Evolutionary conservation across 331 rosid species (phyloP), one percentile per base, ranked within the genome.

Genomic region (Erythrophleum ivorense): DNA sequence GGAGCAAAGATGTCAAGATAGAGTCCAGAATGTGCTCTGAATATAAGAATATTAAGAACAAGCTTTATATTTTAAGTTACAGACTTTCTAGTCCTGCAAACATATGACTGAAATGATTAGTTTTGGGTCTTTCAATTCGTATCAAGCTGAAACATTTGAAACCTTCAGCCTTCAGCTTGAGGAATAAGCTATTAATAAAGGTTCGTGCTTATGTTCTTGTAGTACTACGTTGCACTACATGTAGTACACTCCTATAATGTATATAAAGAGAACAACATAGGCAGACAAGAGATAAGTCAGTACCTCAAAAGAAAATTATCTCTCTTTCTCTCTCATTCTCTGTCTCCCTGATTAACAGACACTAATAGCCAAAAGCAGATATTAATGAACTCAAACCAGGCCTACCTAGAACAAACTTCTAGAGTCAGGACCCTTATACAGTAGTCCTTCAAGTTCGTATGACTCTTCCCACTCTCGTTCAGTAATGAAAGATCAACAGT

Each of bases 21-120:
- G 73, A 63, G 71, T 81, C 73, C 52, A 77, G 24, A 64, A 54
- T 49, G 63, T 16, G 45, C 24, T 60, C 62, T 53, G 9, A 62
- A 31, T 40, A 52, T 19, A 70, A 52, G 29, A 78, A 78, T 48
- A 58, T 52, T 0, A 72, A 78, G 52, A 71, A 71, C 4, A 69
- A 21, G 60, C 38, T 50, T 19, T 13, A 7, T 48, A 77, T 62
- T 71, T 33, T 63, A 33, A 63, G 69, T 14, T 16, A 43, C 48
- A 31, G 70, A 71, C 54, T 18, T 77, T 75, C 31, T 60, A 70
- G 34, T 69, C 49, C 36, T 0, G 70, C 8, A 50, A 65, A 73
- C 38, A 77, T 67, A 33, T 7, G 43, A 50, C 9, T 7, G n/a
- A 59, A 60, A 29, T 31, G 67, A 31, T 60, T 60, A 4, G 67